phyloP scores from a whole-genome alignment of 129 eudicot species.

The Centaurea solstitialis region DNA sequence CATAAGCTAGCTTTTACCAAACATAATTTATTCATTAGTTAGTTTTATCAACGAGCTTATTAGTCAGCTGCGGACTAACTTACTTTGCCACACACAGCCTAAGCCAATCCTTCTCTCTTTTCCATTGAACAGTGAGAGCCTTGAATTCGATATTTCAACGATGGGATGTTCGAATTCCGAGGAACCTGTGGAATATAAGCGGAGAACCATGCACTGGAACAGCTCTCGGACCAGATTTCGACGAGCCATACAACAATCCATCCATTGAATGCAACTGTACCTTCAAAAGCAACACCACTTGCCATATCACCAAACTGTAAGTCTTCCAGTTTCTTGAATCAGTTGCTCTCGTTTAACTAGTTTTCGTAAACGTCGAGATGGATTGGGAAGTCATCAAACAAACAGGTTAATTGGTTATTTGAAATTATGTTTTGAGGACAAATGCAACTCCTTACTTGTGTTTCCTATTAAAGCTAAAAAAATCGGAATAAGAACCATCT shows the following conservation, averaged over 20 bases:
- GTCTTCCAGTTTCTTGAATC: conserved; percentile 28
- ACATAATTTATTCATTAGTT: too few relatives aligned
- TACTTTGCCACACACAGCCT: too few relatives aligned
- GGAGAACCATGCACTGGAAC: conserved; percentile 60
- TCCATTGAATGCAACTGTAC: conserved; percentile 50
- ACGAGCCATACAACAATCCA: conserved; percentile 31
- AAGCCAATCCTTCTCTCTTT: not conserved
- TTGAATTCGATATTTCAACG: conserved; percentile 42
- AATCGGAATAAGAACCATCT: too few relatives aligned
- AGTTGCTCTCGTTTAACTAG: not conserved
- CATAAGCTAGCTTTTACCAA: too few relatives aligned
- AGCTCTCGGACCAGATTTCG: conserved; percentile 37
- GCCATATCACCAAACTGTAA: conserved; percentile 47
- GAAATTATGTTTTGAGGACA: not conserved
- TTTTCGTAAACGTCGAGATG: not conserved
- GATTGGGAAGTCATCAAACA: not conserved
- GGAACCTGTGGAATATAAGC: conserved; percentile 44
- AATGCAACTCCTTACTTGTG: too few relatives aligned
- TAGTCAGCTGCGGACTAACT: too few relatives aligned
- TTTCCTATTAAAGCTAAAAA: too few relatives aligned
- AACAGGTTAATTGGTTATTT: not conserved
- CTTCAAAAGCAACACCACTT: conserved; percentile 39
- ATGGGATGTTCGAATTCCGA: conserved; percentile 43
- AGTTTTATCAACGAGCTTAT: too few relatives aligned
- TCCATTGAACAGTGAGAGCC: conserved; percentile 39